Base-by-base conservation (phyloP, 768 basidiomycete species). In the Boletus tomentosulus region DNA sequence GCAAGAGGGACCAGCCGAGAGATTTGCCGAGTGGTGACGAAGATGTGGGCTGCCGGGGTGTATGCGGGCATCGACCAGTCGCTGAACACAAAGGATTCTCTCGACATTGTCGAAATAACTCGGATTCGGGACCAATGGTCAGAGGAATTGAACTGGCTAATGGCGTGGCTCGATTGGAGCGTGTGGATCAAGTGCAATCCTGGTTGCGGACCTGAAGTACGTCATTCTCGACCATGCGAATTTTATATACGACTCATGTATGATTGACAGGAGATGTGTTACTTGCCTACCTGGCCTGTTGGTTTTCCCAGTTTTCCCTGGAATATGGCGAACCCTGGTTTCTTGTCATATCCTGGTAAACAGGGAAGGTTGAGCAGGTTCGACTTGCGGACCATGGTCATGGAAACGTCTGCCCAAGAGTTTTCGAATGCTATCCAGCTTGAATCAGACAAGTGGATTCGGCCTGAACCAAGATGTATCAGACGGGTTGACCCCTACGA, bases 111-210 rank as follows among this genome's bases (percentile, higher is more conserved):
- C 13, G 46, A 34, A 24, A 22, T 46, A 33, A 34, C 33, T 24
- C 37, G 4, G 25, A 37, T 65, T 15, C 37, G 56, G 50, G 28
- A 25, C n/a, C 11, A 16, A 4, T 64, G 63, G 63, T 46, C 10
- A 10, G 25, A 39, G 15, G 54, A 58, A 11, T 31, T 58, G 5
- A 16, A 48, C 3, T 22, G 16, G 16, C 38, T 64, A n/a, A 64
- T 64, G 57, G 8, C 28, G 11, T 64, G 62, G 63, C 53, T 64
- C 6, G 62, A 64, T 19, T 64, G 63, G 63, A 63, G 46, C 16
- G 57, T 61, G 33, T 64, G 63, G 62, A 49, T 63, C 15, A 64
- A 54, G 33, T 64, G 63, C 27, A 31, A 53, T 8, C 62, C 63
- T 16, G 46, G 27, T 8, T 62, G 61, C 48, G 38, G 53, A 27